Evolutionary conservation across 495 filamentous ascomycete genomes (phyloP), one percentile per base, ranked within the genome.

Genomic region (Penicillium herquei): DNA sequence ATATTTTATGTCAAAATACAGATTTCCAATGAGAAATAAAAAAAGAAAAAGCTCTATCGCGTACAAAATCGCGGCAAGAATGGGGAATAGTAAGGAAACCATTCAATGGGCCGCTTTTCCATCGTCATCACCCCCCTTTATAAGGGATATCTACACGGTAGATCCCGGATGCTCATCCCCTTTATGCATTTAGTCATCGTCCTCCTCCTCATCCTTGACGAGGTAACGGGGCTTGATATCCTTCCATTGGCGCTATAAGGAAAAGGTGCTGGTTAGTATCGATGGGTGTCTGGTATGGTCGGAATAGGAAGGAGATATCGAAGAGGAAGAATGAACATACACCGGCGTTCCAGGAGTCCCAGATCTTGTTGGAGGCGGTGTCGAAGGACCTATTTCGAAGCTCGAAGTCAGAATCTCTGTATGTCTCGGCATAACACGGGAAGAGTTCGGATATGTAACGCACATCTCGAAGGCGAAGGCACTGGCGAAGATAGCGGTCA

Each of bases 401-500:
- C 35, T 10, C 21, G 46, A 52, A 49, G 56, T 63, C 53, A 62
- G 57, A 54, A 12, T 21, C 55, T 33, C 21, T 49, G 49, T 55
- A 46, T 30, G 34, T 26, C 41, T 43, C 39, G 34, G 46, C 21
- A 26, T 26, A 26, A 26, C 21, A 26, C 21, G 21, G 21, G 21
- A 26, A 26, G 43, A 51, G 49, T 34, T 18, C 34, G 32, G 12
- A 57, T 26, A 54, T 56, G 52, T 65, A 40, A 77, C 89, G 54
- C 81, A 99, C 95, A 98, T 81, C 79, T 98, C 89, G 68, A 96
- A 93, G 49, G 81, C 89, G 71, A 99, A 99, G 54, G 92, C 95
- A 50, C 83, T 78, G 57, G 75, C 81, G 74, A 99, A 98, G 65
- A 98, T 89, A 35, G 81, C 79, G 48, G 86, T 90, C 55, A 99